These are phyloP conservation scores for Hygrophoropsis aurantiaca DNA, from an alignment of 768 basidiomycete species.

Conservation along the genomic window DNA sequence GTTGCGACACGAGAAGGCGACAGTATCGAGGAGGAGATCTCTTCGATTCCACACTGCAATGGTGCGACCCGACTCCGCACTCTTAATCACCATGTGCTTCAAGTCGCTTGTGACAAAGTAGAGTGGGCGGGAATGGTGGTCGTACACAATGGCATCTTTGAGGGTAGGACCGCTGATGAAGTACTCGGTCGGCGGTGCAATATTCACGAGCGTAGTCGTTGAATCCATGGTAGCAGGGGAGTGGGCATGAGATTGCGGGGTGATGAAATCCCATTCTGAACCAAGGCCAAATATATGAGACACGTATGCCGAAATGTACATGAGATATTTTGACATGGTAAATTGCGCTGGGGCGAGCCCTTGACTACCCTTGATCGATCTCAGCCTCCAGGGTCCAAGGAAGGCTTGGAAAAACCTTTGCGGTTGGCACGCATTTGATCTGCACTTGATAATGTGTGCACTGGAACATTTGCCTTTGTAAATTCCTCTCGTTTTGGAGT, in stretches of 20 bases:
- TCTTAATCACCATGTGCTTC: constrained; percentile 16
- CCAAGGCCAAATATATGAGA: too few species aligned
- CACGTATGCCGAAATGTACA: too few species aligned
- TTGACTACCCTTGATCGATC: too few species aligned
- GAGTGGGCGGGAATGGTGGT: constrained; percentile 18
- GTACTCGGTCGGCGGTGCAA: constrained; percentile 24
- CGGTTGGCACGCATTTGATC: too few species aligned
- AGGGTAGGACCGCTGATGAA: constrained; percentile 20
- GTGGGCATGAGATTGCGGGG: not conserved
- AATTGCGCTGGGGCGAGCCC: too few species aligned
- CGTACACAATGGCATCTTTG: constrained; percentile 17
- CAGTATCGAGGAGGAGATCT: constrained; percentile 24
- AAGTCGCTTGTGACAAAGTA: constrained; percentile 23
- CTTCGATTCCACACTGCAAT: constrained; percentile 26
- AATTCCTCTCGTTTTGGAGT: too few species aligned
- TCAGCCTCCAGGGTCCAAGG: too few species aligned
- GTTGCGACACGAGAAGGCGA: constrained; percentile 22
- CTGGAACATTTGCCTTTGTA: too few species aligned
- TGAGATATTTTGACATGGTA: too few species aligned
- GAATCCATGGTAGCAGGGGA: constrained; percentile 25
- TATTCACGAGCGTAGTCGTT: constrained; percentile 23
- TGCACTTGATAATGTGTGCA: too few species aligned
- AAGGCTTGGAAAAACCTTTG: too few species aligned
- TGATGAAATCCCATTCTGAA: too few species aligned
- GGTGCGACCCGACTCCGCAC: constrained; percentile 4